These are phyloP conservation scores for Globisporangium perplexum DNA, from an alignment of 352 stramenopile genomes.

Conservation along the genomic window DNA sequence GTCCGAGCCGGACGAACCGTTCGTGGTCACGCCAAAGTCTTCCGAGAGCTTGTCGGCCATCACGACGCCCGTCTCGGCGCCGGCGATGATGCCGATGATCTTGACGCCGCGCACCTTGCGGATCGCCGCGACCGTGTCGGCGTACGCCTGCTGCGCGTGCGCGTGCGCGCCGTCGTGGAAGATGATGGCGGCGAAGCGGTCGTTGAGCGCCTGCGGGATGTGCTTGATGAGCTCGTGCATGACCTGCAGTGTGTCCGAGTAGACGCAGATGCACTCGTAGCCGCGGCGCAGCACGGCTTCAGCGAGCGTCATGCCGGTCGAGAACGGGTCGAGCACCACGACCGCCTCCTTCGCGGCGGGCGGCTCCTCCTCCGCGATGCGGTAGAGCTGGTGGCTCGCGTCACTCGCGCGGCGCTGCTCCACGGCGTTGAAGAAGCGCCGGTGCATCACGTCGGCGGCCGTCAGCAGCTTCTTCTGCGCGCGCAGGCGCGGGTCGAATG, in stretches of 20 bases:
- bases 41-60: slow-evolving; percentile 89
- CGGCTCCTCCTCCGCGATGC: slow-evolving; percentile 36
- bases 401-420: slow-evolving; percentile 49
- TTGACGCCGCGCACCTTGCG: slow-evolving; percentile 28
- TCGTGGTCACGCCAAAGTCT: slow-evolving; percentile 81
- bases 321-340: slow-evolving; percentile 95
- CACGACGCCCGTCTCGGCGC: slow-evolving; percentile 92
- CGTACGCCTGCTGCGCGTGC: slow-evolving; percentile 20
- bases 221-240: slow-evolving; percentile 70
- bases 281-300: slow-evolving; percentile 83
- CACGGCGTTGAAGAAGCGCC: slow-evolving; percentile 79
- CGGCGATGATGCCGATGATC: slow-evolving; percentile 83
- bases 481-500: slow-evolving; percentile 70
- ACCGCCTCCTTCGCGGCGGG: slow-evolving; percentile 45
- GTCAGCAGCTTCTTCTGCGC: slow-evolving; percentile 51
- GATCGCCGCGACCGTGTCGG: slow-evolving; percentile 34
- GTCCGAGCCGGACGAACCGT: slow-evolving; percentile 73
- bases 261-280: slow-evolving; percentile 75
- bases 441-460: slow-evolving; percentile 74
- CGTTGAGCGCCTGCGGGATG: slow-evolving; percentile 38
- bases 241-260: slow-evolving; percentile 73
- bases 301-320: slow-evolving; percentile 90
- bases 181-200: slow-evolving; percentile 55
- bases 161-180: slow-evolving; percentile 60
- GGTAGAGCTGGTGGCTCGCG: slow-evolving; percentile 34